Evolutionary conservation across 371 early-diverging fungal species (phyloP).

Genomic region (Apophysomyces sp.): DNA sequence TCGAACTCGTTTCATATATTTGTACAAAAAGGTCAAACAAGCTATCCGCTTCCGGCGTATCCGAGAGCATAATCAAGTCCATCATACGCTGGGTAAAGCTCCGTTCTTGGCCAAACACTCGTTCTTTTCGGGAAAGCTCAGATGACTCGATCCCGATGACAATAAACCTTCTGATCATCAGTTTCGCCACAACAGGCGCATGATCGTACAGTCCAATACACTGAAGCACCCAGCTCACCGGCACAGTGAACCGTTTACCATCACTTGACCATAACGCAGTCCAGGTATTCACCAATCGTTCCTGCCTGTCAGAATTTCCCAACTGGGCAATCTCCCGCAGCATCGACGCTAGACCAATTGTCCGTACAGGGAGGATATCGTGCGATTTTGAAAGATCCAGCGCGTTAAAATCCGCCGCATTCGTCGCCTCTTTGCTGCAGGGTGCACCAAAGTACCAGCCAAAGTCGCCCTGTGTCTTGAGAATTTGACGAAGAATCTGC

Average conservation of each 20-base stretch:
- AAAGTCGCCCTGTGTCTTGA: slow-evolving; percentile 27
- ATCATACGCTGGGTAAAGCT: slow-evolving; percentile 20
- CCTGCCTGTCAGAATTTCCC: slow-evolving; percentile 17
- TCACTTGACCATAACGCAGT: slow-evolving; percentile 20
- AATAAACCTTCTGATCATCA: slow-evolving; percentile 29
- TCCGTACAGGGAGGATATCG: slow-evolving; percentile 20
- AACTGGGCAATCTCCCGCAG: slow-evolving; percentile 34
- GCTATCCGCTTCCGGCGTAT: slow-evolving; percentile 32
- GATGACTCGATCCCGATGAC: slow-evolving; percentile 12
- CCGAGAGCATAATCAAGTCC: slow-evolving; percentile 36
- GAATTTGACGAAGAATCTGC: slow-evolving; percentile 29
- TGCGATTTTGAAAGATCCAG: slow-evolving; percentile 23
- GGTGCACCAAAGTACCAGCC: slow-evolving; percentile 40
- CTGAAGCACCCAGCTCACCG: slow-evolving; percentile 33
- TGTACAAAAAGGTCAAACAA: slow-evolving; percentile 29
- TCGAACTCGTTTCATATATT: not conserved
- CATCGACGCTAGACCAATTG: slow-evolving; percentile 29
- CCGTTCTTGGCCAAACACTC: not conserved
- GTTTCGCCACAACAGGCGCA: slow-evolving; percentile 36
- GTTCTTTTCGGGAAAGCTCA: not conserved
- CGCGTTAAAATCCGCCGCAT: slow-evolving; percentile 2
- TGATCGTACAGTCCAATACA: slow-evolving; percentile 41
- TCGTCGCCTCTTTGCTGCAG: slow-evolving; percentile 8
- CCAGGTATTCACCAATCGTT: slow-evolving; percentile 28
- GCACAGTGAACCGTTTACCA: slow-evolving; percentile 20